Evolutionary conservation across 1,284 basidiomycete species (phyloP).

Genomic region (Rhodotorula sp.): DNA sequence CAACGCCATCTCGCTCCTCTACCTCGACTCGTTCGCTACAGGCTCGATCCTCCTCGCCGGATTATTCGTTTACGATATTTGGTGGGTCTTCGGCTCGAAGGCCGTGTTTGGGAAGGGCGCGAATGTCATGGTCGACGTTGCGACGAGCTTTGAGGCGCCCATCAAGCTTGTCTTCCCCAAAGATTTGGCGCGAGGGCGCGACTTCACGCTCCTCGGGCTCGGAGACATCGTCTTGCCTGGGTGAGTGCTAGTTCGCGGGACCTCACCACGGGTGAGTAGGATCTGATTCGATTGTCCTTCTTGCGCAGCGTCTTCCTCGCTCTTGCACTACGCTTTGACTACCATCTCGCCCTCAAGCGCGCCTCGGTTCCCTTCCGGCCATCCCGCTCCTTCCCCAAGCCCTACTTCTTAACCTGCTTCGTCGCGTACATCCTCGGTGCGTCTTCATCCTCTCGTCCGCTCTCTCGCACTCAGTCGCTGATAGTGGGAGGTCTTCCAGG

Average conservation of each 20-base stretch:
- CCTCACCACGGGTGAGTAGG: background rate
- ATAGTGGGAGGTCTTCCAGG: no score
- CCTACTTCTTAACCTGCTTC: conserved; percentile 75
- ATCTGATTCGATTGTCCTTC: background rate
- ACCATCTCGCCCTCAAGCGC: conserved; percentile 52
- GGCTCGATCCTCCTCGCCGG: conserved; percentile 76
- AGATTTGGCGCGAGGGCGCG: conserved; percentile 50
- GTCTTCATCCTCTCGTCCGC: background rate
- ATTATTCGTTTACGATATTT: conserved; percentile 85
- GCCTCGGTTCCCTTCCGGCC: conserved; percentile 46
- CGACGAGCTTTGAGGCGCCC: conserved; percentile 86
- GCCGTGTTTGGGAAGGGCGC: conserved; percentile 10
- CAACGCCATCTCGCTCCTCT: conserved; percentile 75
- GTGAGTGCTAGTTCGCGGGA: conserved; percentile 12
- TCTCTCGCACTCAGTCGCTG: no score
- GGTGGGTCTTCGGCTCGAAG: conserved; percentile 46
- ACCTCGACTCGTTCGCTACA: conserved; percentile 86
- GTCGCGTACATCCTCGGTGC: conserved; percentile 70
- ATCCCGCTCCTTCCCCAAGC: conserved; percentile 57
- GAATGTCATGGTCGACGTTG: conserved; percentile 79
- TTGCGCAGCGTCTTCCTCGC: conserved; percentile 66
- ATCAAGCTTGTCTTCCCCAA: conserved; percentile 82
- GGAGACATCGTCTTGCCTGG: conserved; percentile 78
- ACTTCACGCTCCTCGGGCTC: conserved; percentile 87
- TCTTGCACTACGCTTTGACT: conserved; percentile 83